Evolutionary conservation across 1,284 basidiomycete species (phyloP).

Genomic region (Xerocomus amazonicus): DNA sequence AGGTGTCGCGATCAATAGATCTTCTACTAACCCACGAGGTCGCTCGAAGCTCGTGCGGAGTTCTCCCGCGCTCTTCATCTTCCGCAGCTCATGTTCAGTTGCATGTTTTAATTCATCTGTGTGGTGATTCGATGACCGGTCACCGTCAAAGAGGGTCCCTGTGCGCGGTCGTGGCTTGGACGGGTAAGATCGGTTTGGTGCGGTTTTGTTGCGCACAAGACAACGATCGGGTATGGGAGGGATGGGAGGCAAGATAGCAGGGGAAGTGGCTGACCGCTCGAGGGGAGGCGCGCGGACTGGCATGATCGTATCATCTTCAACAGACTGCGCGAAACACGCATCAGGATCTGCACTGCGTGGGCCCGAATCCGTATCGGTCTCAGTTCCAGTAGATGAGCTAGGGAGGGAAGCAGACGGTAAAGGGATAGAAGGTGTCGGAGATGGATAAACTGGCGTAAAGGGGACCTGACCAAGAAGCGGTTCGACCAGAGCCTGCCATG

Average conservation of each 20-base stretch:
- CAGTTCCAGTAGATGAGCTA: slow-evolving; percentile 38
- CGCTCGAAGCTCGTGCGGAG: slow-evolving; percentile 49
- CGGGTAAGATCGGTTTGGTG: slow-evolving; percentile 62
- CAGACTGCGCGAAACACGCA: slow-evolving; percentile 26
- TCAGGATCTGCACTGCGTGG: slow-evolving; percentile 38
- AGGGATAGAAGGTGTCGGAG: slow-evolving; percentile 60
- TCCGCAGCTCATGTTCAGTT: slow-evolving; percentile 63
- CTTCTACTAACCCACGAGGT: slow-evolving; percentile 19
- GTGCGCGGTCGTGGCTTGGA: slow-evolving; percentile 41
- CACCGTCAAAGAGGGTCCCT: slow-evolving; percentile 16
- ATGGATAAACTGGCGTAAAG: slow-evolving; percentile 59
- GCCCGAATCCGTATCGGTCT: slow-evolving; percentile 57
- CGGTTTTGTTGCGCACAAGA: slow-evolving; percentile 66
- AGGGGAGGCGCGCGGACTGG: slow-evolving; percentile 54
- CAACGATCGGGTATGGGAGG: slow-evolving; percentile 37
- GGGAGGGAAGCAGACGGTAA: slow-evolving; percentile 43
- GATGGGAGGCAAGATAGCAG: slow-evolving; percentile 32
- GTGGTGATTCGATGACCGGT: slow-evolving; percentile 27
- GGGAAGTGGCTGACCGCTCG: slow-evolving; percentile 47
- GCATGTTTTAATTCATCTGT: slow-evolving; percentile 40
- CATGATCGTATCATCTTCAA: slow-evolving; percentile 68
- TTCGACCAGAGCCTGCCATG: slow-evolving; percentile 86
- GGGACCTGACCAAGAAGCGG: slow-evolving; percentile 68
- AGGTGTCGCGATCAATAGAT: slow-evolving; percentile 12
- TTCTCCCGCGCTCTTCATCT: slow-evolving; percentile 86